A percentile compares a stretch with the other conserved stretches of the same genome.
These are phyloP conservation scores for Ogataea hybrid DNA, from an alignment of 1,139 yeast species.

Conservation along the genomic window DNA sequence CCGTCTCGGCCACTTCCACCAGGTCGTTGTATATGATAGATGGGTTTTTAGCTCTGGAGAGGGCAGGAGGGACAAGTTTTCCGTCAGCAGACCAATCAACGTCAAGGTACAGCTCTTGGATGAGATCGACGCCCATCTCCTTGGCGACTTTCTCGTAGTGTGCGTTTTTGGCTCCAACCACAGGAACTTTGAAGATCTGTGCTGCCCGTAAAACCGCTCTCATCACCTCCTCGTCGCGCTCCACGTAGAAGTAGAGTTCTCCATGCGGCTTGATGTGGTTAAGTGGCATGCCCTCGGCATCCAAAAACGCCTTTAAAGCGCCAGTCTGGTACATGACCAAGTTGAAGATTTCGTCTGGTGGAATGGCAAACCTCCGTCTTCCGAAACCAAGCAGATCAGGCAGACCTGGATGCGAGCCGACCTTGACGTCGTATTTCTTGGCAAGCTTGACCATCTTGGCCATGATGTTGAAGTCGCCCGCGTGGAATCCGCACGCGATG, in stretches of 20 bases:
- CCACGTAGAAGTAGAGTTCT: conserved; percentile 38
- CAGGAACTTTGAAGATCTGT: conserved; percentile 36
- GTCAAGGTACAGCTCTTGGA: conserved; percentile 40
- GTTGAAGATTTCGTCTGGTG: conserved; percentile 37
- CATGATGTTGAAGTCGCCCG: conserved; percentile 39
- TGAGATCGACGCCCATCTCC: conserved; percentile 35
- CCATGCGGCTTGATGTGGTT: conserved; percentile 40
- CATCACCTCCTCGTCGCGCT: conserved; percentile 36
- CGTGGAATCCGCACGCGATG: conserved; percentile 42
- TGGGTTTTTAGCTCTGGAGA: conserved; percentile 34
- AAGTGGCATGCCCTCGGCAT: conserved; percentile 36
- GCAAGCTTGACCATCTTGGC: conserved; percentile 35
- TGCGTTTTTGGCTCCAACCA: conserved; percentile 34
- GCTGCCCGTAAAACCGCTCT: conserved; percentile 38
- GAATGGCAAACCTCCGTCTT: conserved; percentile 35
- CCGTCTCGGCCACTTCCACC: conserved; percentile 28
- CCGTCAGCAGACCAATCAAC: conserved; percentile 37
- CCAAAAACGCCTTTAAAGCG: conserved; percentile 38
- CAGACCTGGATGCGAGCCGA: conserved; percentile 41
- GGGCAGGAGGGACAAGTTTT: conserved; percentile 28
- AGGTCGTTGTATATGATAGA: conserved; percentile 33
- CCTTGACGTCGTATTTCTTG: conserved; percentile 34
- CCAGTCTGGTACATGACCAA: conserved; percentile 40
- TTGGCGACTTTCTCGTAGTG: conserved; percentile 29
- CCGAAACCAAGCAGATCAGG: conserved; percentile 41